A percentile compares a stretch with the other conserved stretches of the same genome.
Conservation (phyloP, 2,329 filamentous ascomycete species). For the Clarireedia paspali region DNA sequence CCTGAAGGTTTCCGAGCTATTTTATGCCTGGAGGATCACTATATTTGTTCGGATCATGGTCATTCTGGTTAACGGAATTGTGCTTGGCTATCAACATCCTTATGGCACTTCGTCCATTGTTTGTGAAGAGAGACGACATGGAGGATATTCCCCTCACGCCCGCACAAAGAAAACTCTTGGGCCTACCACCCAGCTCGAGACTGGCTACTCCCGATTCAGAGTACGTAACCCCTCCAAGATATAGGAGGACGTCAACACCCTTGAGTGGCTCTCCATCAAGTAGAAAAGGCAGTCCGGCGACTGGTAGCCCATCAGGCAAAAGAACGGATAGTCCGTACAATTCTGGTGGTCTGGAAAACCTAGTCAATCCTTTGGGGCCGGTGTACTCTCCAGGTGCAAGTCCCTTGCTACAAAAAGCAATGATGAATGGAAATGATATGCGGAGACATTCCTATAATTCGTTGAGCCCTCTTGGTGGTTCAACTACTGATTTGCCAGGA, state of each 20-base stretch:
- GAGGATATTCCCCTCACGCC: conserved; percentile 86
- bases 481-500: conserved; percentile 35
- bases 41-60: conserved; percentile 21
- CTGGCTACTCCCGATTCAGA: conserved; percentile 60
- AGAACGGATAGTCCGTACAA: not conserved
- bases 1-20: conserved; percentile 24
- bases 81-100: conserved; percentile 64
- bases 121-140: conserved; percentile 67
- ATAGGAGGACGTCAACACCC: conserved; percentile 64
- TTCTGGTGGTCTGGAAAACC: not conserved
- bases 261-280: conserved; percentile 51
- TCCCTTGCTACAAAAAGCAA: conserved; percentile 60
- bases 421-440: conserved; percentile 40
- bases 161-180: conserved; percentile 78
- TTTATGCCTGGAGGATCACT: conserved; percentile 16
- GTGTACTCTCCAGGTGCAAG: conserved; percentile 45
- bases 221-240: conserved; percentile 82
- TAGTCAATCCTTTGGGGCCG: conserved; percentile 32
- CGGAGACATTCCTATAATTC: conserved; percentile 59
- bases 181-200: conserved; percentile 59
- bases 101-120: conserved; percentile 62
- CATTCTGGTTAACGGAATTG: conserved; percentile 42
- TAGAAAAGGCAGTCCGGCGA: conserved; percentile 43
- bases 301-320: conserved; percentile 17
- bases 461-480: conserved; percentile 44